Percentiles rank a stretch among this genome's conserved stretches.
Conservation (phyloP, 2,329 filamentous ascomycete genomes). For the Fusarium cicatricum region DNA sequence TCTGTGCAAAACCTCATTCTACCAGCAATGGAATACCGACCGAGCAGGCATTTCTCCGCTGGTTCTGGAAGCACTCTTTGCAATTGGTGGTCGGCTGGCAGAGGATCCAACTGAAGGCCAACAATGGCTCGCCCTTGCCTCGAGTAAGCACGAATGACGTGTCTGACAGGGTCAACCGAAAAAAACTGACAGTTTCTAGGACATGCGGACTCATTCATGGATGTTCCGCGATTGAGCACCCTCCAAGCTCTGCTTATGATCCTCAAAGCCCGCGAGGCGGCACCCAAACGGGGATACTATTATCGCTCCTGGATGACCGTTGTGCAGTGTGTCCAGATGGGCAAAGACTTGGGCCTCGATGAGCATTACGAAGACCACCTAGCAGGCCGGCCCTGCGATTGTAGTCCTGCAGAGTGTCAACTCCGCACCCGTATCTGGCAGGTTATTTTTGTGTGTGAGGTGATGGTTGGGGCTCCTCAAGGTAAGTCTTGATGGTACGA, state of each 20-base stretch:
- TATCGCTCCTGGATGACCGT: constrained; percentile 98
- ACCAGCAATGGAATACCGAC: constrained; percentile 87
- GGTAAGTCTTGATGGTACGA: constrained; percentile 53
- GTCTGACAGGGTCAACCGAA: background rate
- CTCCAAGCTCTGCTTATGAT: constrained; percentile 89
- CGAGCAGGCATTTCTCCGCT: constrained; percentile 87
- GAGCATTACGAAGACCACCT: constrained; percentile 85
- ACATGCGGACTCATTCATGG: constrained; percentile 93
- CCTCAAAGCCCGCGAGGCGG: constrained; percentile 90
- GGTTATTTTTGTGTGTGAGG: constrained; percentile 82
- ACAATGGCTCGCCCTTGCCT: constrained; percentile 91
- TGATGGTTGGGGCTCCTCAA: constrained; percentile 94
- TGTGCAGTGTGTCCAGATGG: constrained; percentile 92
- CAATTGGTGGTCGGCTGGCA: constrained; percentile 83
- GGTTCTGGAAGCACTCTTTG: constrained; percentile 89
- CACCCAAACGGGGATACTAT: constrained; percentile 92
- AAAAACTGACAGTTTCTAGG: constrained; percentile 57
- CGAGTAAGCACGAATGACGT: constrained; percentile 62
- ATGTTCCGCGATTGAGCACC: constrained; percentile 87
- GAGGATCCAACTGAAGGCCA: constrained; percentile 86
- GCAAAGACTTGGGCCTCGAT: constrained; percentile 87
- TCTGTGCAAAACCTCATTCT: constrained; percentile 81
- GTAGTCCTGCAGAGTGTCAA: constrained; percentile 76
- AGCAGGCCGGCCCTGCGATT: constrained; percentile 74
- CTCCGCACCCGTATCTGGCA: constrained; percentile 92